These are phyloP conservation scores for Erigeron canadensis DNA, from an alignment of 129 eudicot species.

Conservation along the genomic window DNA sequence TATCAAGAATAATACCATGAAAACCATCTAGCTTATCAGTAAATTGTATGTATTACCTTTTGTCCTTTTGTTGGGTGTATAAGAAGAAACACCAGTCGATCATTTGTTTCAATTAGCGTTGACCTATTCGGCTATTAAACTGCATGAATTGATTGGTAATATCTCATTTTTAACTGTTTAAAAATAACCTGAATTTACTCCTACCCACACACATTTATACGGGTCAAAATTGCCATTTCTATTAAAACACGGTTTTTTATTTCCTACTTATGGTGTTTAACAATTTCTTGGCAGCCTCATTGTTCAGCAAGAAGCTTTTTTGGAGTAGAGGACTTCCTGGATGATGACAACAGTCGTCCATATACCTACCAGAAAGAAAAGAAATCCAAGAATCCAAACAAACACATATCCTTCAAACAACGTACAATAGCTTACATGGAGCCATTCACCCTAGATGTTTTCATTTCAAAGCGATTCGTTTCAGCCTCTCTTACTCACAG, in stretches of 20 bases:
- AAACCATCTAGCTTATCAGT: too few relatives aligned
- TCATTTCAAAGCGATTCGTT: slow-evolving; percentile 65
- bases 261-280: not conserved
- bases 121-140: too few relatives aligned
- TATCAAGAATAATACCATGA: too few relatives aligned
- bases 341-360: slow-evolving; percentile 69
- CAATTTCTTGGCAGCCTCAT: slow-evolving; percentile 35
- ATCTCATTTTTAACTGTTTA: too few relatives aligned
- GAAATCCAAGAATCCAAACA: slow-evolving; percentile 60
- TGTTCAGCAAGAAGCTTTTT: slow-evolving; percentile 64
- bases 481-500: slow-evolving; percentile 70
- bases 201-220: not conserved
- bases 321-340: slow-evolving; percentile 68
- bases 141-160: too few relatives aligned
- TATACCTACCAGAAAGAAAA: slow-evolving; percentile 67
- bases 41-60: too few relatives aligned
- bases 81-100: too few relatives aligned
- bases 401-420: slow-evolving; percentile 63
- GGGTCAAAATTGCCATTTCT: not conserved
- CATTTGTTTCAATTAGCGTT: too few relatives aligned
- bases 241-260: not conserved
- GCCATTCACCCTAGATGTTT: slow-evolving; percentile 65
- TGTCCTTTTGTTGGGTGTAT: too few relatives aligned
- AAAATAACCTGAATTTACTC: too few relatives aligned
- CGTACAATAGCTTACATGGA: slow-evolving; percentile 68